phyloP scores from a whole-genome alignment of 1,284 basidiomycete genomes.

The Ustilago loliicola region DNA sequence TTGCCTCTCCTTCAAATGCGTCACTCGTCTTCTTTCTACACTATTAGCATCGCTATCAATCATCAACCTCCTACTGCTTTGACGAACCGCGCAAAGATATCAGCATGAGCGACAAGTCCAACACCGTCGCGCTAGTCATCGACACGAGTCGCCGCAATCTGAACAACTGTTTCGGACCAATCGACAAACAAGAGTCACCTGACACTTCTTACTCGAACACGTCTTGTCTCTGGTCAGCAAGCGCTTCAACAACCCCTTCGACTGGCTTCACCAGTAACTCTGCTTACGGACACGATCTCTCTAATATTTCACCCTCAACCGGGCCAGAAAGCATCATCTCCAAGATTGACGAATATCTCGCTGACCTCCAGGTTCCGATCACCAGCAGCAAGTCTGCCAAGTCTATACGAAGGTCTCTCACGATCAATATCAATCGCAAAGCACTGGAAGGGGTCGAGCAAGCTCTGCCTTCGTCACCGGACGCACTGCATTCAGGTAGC shows the following conservation, averaged over 20 bases:
- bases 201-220: conserved; percentile 5
- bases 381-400: background rate
- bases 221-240: conserved; percentile 8
- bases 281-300: background rate
- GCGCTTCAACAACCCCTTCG: conserved; percentile 4
- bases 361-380: conserved; percentile 10
- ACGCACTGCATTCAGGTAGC: background rate
- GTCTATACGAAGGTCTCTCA: background rate
- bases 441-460: background rate
- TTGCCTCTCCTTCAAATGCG: background rate
- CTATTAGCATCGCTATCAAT: background rate
- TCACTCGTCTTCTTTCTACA: background rate
- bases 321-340: conserved; percentile 23
- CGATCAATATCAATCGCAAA: conserved; percentile 9
- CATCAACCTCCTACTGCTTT: background rate
- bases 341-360: conserved; percentile 47
- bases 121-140: conserved; percentile 19
- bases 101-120: conserved; percentile 15
- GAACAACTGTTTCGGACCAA: background rate
- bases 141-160: conserved; percentile 31
- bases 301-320: background rate
- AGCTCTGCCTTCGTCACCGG: conserved; percentile 15
- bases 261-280: conserved; percentile 2
- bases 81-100: background rate
- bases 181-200: background rate